Evolutionary conservation across 306 rosid species (phyloP).

Genomic region (Begonia loranthoides): DNA sequence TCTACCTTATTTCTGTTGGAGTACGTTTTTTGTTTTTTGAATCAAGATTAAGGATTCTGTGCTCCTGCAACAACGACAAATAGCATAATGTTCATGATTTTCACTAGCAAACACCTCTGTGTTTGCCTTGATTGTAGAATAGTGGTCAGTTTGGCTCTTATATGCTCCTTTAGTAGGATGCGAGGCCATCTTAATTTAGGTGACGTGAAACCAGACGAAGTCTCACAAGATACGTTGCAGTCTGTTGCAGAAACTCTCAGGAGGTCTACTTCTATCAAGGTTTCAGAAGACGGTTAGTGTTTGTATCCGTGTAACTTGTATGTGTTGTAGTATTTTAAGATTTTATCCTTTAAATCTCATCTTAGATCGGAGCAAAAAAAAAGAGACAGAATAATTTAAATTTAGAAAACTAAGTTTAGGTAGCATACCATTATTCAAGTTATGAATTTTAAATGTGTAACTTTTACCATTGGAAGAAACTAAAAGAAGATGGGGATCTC

Average conservation of each 20-base stretch:
- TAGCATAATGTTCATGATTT: neutral
- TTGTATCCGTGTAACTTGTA: neutral
- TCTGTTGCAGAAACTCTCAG: conserved; percentile 66
- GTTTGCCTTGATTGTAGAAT: conserved; percentile 35
- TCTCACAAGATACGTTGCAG: conserved; percentile 34
- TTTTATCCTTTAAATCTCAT: too few species aligned
- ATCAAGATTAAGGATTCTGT: too few species aligned
- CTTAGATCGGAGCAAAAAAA: too few species aligned
- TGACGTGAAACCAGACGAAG: conserved; percentile 34
- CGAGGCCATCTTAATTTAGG: conserved; percentile 55
- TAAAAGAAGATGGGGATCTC: too few species aligned
- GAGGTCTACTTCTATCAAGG: conserved; percentile 37
- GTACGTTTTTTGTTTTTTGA: neutral
- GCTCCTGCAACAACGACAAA: too few species aligned
- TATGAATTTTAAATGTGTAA: too few species aligned
- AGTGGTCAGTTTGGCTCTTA: conserved; percentile 70
- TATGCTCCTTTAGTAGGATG: conserved; percentile 81
- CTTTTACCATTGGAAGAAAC: too few species aligned
- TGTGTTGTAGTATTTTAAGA: too few species aligned
- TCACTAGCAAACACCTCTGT: neutral
- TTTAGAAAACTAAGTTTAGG: too few species aligned
- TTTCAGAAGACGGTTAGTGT: conserved; percentile 76
- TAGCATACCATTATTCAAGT: too few species aligned
- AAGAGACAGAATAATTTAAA: too few species aligned
- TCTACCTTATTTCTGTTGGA: neutral